A percentile compares a stretch with the other conserved stretches of the same genome.
phyloP scores from a whole-genome alignment of 305 asterid genomes.

The Fraxinus greggii region DNA sequence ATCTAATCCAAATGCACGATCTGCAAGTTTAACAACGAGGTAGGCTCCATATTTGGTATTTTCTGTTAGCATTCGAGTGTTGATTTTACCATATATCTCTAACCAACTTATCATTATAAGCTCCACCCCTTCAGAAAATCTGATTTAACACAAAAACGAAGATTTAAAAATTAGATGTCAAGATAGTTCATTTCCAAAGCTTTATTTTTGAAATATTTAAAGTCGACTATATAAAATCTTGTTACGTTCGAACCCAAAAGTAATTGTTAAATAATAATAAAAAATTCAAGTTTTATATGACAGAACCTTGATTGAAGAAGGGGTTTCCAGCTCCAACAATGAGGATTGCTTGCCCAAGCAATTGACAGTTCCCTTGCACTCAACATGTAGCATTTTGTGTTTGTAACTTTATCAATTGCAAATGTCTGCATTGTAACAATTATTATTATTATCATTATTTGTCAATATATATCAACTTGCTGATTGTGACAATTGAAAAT shows the following conservation, averaged over 20 bases:
- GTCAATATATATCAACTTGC: not conserved
- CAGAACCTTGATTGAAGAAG: conserved; percentile 52
- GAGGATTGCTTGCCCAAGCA: conserved; percentile 52
- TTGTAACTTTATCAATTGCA: conserved; percentile 45
- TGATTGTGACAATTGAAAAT: not conserved
- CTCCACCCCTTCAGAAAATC: conserved; percentile 57
- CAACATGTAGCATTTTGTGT: conserved; percentile 58
- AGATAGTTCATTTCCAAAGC: not conserved
- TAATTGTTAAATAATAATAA: not conserved
- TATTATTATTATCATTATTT: not conserved
- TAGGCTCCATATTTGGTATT: conserved; percentile 58
- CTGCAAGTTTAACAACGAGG: conserved; percentile 41
- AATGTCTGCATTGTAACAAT: conserved; percentile 40
- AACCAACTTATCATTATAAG: conserved; percentile 64
- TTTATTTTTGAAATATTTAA: not conserved
- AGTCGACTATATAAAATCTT: not conserved
- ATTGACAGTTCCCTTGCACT: conserved; percentile 72
- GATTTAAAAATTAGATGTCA: not conserved
- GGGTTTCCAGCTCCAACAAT: conserved; percentile 72
- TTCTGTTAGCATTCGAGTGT: conserved; percentile 42
- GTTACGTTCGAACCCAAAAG: not conserved
- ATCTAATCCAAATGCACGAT: conserved; percentile 63
- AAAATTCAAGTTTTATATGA: not conserved
- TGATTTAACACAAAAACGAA: conserved; percentile 2
- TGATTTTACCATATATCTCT: conserved; percentile 47